A percentile compares a stretch with the other conserved stretches of the same genome.
Evolutionary conservation across 1,284 basidiomycete species (phyloP).

Genomic region (Leccinum huronense): DNA sequence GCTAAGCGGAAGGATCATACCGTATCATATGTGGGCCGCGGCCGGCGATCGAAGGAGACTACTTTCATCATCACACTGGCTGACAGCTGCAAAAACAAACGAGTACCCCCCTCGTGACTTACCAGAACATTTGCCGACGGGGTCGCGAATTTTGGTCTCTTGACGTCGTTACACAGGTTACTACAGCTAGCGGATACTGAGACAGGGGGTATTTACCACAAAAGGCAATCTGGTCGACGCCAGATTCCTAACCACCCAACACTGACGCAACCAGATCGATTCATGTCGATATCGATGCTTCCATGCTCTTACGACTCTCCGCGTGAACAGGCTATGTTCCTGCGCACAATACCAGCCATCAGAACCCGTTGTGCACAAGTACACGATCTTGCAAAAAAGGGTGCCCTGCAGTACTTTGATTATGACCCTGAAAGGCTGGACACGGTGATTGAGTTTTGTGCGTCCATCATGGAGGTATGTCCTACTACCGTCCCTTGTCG

Average conservation of each 20-base stretch:
- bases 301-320: constrained; percentile 17
- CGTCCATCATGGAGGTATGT: constrained; percentile 73
- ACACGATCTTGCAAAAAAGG: constrained; percentile 70
- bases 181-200: not conserved
- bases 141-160: not conserved
- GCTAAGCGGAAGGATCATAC: constrained; percentile 2
- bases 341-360: constrained; percentile 85
- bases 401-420: constrained; percentile 81
- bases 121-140: not conserved
- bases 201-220: constrained; percentile 10
- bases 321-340: constrained; percentile 57
- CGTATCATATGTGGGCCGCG: not conserved
- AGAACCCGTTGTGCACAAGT: constrained; percentile 82
- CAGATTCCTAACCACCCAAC: no score
- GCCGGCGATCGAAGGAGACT: constrained; percentile 1
- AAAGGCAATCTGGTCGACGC: not conserved
- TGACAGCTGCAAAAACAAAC: not conserved
- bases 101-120: not conserved
- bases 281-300: constrained; percentile 12
- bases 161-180: not conserved
- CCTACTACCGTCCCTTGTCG: not conserved
- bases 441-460: constrained; percentile 78
- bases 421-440: constrained; percentile 77
- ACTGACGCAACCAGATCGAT: constrained; percentile 6
- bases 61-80: not conserved